Base-by-base conservation (phyloP, 192 early-diverging fungal genomes). In the Tieghemiomyces parasiticus region DNA sequence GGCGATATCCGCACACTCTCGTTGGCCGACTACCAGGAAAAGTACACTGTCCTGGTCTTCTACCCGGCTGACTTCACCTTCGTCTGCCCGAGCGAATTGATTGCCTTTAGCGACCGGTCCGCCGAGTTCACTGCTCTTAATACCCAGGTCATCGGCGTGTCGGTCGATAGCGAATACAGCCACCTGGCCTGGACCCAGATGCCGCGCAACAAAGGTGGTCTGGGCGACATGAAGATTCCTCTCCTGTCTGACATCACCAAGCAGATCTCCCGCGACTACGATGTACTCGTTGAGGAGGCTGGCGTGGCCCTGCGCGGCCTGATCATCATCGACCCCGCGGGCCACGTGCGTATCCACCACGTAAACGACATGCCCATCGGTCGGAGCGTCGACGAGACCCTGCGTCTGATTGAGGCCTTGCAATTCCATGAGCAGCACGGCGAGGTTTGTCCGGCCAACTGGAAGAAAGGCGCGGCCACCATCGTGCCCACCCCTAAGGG, bases 31-130 rank as follows among this genome's bases (percentile, higher is more conserved):
- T 78, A 67, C 38, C 53, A 46, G 51, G 65, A 65, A 8, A 66
- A 73, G 63, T 78, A 68, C 51, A 60, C 87, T 32, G 80, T 86
- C 19, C 67, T 88, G 45, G 70, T 89, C 62, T 89, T 83, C 75
- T 88, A 87, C 67, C 86, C 86, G 33, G 69, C 84, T 61, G 84
- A 86, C 64, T 87, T 75, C 61, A 76, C 76, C 54, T 79, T 74
- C 60, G 71, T 52, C 20, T 83, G 81, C 60, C 79, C 80, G 22
- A 83, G 79, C 14, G 81, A 80, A 55, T 71, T 82, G 46, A 71
- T 79, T 51, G 73, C 65, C 19, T 81, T 69, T 63, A 69, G 67
- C 55, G 83, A 84, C 47, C 70, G 77, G 35, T 49, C 66, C 47
- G 70, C 65, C 16, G 79, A 86, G 54, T 85, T 84, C 61, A 65